These are phyloP conservation scores for Erysimum cheiranthoides DNA, from an alignment of 345 rosid species.

Conservation along the genomic window DNA sequence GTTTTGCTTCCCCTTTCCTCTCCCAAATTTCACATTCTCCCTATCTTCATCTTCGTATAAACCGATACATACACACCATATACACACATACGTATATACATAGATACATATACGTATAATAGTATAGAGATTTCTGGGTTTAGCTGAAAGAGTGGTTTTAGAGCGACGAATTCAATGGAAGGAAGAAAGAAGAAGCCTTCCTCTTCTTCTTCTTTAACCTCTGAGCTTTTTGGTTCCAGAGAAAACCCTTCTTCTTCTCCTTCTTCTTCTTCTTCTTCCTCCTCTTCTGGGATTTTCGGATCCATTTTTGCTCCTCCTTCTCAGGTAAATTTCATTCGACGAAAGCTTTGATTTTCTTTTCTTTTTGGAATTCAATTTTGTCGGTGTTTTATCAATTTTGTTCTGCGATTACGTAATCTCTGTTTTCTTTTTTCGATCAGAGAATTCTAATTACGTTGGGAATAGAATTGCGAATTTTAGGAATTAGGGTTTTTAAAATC, in stretches of 20 bases:
- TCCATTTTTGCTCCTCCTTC: conserved; percentile 69
- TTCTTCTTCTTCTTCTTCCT: conserved; percentile 48
- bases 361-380: neutral
- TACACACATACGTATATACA: neutral
- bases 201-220: conserved; percentile 46
- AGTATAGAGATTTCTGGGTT: conserved; percentile 31
- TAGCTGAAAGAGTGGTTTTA: conserved; percentile 31
- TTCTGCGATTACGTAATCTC: neutral
- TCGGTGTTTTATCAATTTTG: neutral
- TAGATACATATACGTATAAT: neutral
- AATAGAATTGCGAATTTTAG: conserved; percentile 15
- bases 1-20: conserved; percentile 35
- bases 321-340: conserved; percentile 46
- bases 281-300: conserved; percentile 62
- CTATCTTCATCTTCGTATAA: conserved; percentile 23
- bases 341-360: neutral
- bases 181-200: conserved; percentile 51
- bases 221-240: conserved; percentile 74
- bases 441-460: neutral
- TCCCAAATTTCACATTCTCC: conserved; percentile 1
- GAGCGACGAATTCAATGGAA: conserved; percentile 55
- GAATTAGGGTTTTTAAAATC: conserved; percentile 33
- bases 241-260: conserved; percentile 41
- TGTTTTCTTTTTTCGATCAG: neutral
- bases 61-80: conserved; percentile 14